Evolutionary conservation across 768 basidiomycete genomes (phyloP).

Genomic region (Boletus tylopilopsis): DNA sequence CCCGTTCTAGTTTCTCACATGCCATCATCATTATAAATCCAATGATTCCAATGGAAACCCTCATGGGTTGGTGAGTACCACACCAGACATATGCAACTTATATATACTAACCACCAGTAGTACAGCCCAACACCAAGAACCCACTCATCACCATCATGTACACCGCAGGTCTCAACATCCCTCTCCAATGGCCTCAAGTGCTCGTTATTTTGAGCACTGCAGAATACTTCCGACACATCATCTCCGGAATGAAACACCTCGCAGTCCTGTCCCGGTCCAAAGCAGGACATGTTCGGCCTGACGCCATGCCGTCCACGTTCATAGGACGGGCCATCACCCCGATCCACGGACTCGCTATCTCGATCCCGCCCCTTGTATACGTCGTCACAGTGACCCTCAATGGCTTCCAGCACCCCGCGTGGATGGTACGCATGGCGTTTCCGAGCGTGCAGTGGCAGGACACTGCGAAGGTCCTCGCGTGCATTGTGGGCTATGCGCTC

Average conservation of each 20-base stretch:
- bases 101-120: no score
- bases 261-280: conserved; percentile 3
- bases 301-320: conserved; percentile 12
- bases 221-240: conserved; percentile 1
- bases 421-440: conserved; percentile 25
- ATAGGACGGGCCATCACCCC: conserved; percentile 24
- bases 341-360: conserved; percentile 18
- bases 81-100: no score
- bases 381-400: conserved; percentile 22
- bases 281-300: conserved; percentile 16
- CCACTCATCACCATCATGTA: conserved; percentile 4
- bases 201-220: conserved; percentile 14
- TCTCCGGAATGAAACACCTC: not conserved
- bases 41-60: no score
- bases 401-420: conserved; percentile 26
- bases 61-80: no score
- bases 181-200: conserved; percentile 10
- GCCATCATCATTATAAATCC: no score
- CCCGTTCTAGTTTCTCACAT: no score
- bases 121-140: no score
- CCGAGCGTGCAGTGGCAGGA: no score
- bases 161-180: conserved; percentile 12
- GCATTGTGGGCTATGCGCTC: no score
- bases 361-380: conserved; percentile 23
- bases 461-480: no score